These are phyloP conservation scores for Protea cynaroides DNA, from an alignment of 164 flowering plant species.

Conservation along the genomic window DNA sequence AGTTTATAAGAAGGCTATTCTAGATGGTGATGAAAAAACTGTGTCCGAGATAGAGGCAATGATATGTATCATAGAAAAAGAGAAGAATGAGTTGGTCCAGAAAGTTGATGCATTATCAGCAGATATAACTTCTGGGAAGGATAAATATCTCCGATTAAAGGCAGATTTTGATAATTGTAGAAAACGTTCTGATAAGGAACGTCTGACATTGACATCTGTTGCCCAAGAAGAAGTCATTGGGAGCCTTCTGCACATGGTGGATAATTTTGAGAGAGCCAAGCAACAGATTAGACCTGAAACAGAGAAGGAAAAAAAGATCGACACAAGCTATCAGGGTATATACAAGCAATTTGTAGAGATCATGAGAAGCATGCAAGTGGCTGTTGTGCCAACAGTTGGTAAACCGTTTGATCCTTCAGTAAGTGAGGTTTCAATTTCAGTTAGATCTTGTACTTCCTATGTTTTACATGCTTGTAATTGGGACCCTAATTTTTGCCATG, in stretches of 20 bases:
- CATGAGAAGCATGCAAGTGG: constrained; percentile 66
- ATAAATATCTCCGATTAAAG: constrained; percentile 58
- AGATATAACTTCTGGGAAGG: constrained; percentile 66
- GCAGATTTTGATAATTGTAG: constrained; percentile 96
- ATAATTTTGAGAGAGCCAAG: constrained; percentile 86
- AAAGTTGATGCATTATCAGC: constrained; percentile 46
- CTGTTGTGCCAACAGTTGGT: constrained; percentile 77
- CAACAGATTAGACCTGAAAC: constrained; percentile 67
- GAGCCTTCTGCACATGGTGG: constrained; percentile 82
- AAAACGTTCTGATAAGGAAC: constrained; percentile 76
- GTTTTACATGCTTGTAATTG: too few relatives aligned
- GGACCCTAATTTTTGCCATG: too few relatives aligned
- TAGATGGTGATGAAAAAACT: constrained; percentile 40
- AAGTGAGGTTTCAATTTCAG: constrained; percentile 21
- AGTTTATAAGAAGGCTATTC: constrained; percentile 63
- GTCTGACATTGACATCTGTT: constrained; percentile 41
- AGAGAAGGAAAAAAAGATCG: constrained; percentile 79
- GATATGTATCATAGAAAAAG: constrained; percentile 40
- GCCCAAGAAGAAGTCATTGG: constrained; percentile 74
- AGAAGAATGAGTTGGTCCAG: constrained; percentile 45
- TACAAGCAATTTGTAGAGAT: constrained; percentile 95
- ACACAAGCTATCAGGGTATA: constrained; percentile 87
- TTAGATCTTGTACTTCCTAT: not conserved
- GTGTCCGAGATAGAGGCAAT: constrained; percentile 49
- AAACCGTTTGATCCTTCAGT: constrained; percentile 93